Percentiles rank a stretch among this genome's conserved stretches.
These are phyloP conservation scores for Agapanthus africanus DNA, from an alignment of 106 monocot genomes.

Conservation along the genomic window DNA sequence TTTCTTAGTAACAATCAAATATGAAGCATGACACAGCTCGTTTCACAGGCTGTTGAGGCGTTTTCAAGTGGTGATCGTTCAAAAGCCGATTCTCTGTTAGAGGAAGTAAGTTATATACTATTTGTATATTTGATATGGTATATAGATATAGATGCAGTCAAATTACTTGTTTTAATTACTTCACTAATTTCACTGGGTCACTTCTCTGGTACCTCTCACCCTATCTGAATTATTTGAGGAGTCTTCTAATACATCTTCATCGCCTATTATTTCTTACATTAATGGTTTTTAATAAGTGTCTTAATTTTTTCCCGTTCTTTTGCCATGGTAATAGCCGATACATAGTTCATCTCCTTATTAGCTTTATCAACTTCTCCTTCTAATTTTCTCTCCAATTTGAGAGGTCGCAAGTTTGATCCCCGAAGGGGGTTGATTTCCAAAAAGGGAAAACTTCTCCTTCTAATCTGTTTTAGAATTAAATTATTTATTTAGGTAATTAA, in stretches of 20 bases:
- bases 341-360: neutral
- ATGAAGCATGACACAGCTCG: neutral
- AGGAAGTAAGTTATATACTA: constrained; percentile 66
- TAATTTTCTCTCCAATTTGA: no score
- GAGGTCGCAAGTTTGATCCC: no score
- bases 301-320: neutral
- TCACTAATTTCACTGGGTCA: neutral
- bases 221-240: neutral
- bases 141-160: neutral
- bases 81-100: constrained; percentile 38
- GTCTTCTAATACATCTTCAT: neutral
- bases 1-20: constrained; percentile 5
- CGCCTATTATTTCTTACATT: neutral
- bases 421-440: no score
- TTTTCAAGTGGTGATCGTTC: constrained; percentile 44
- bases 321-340: neutral
- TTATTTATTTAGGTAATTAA: neutral
- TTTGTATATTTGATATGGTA: no score
- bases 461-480: neutral
- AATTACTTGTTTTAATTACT: neutral
- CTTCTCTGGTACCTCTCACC: neutral
- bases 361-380: neutral
- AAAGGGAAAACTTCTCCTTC: no score
- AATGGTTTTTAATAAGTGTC: no score
- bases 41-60: constrained; percentile 58